A percentile compares a stretch with the other conserved stretches of the same genome.
phyloP scores from a whole-genome alignment of 306 rosid species.

The Astragalus membranaceus region DNA sequence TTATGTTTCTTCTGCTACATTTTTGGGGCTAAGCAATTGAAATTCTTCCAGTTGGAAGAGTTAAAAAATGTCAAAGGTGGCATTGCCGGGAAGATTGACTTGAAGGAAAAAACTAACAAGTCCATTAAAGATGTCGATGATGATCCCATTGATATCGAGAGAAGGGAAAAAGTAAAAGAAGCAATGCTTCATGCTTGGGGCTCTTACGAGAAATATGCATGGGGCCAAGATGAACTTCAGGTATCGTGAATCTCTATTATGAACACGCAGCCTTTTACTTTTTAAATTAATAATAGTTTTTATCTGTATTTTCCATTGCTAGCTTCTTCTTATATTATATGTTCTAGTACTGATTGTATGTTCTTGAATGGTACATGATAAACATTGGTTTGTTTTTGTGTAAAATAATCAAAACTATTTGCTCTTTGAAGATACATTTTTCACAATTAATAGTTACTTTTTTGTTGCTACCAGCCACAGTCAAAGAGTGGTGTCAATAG shows the following conservation, averaged over 20 bases:
- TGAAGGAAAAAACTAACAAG: neutral
- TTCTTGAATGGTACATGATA: too few species aligned
- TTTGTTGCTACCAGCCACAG: slow-evolving; percentile 68
- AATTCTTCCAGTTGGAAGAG: slow-evolving; percentile 62
- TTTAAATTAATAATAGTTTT: too few species aligned
- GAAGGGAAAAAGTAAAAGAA: slow-evolving; percentile 89
- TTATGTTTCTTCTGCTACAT: neutral
- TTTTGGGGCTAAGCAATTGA: slow-evolving; percentile 13
- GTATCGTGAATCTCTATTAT: slow-evolving; percentile 28
- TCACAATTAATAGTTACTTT: slow-evolving; percentile 22
- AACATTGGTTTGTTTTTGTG: neutral
- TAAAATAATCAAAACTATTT: neutral
- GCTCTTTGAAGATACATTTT: neutral
- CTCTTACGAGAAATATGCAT: slow-evolving; percentile 90
- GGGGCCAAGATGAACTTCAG: slow-evolving; percentile 99
- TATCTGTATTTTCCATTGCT: too few species aligned
- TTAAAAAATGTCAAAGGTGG: slow-evolving; percentile 26
- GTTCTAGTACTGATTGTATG: too few species aligned
- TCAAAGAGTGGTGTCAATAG: slow-evolving; percentile 84
- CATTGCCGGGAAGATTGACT: slow-evolving; percentile 2
- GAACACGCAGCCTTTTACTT: slow-evolving; percentile 1
- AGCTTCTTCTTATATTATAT: too few species aligned
- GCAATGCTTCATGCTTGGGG: slow-evolving; percentile 98
- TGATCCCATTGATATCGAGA: slow-evolving; percentile 59
- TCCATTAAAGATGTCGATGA: slow-evolving; percentile 36